phyloP scores from a whole-genome alignment of 1,139 yeast genomes.

The Ogataea hybrid region DNA sequence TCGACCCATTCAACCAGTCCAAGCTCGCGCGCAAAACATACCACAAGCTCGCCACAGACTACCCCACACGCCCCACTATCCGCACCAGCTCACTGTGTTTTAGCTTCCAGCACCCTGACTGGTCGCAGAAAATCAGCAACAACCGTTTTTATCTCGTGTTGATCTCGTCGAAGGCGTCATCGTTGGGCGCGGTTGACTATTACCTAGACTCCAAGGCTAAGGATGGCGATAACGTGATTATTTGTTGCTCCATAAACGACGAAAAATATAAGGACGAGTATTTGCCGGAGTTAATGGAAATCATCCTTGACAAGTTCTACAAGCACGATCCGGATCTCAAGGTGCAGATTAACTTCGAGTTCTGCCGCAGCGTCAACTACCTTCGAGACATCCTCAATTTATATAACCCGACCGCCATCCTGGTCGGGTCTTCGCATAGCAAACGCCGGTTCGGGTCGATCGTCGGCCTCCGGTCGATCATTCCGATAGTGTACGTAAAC shows the following conservation, averaged over 20 bases:
- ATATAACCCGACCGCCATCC: constrained; percentile 27
- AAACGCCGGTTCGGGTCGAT: constrained; percentile 28
- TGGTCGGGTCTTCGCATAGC: constrained; percentile 26
- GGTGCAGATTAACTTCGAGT: constrained; percentile 28
- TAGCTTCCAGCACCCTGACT: constrained; percentile 44
- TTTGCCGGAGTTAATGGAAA: constrained; percentile 17
- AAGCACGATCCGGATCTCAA: constrained; percentile 11
- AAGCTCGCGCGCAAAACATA: constrained; percentile 18
- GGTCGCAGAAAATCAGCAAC: constrained; percentile 27
- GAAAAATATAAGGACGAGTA: constrained; percentile 17
- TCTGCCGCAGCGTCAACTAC: constrained; percentile 26
- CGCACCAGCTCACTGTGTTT: constrained; percentile 36
- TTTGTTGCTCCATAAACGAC: constrained; percentile 34
- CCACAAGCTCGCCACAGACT: constrained; percentile 22
- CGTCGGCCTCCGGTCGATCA: constrained; percentile 23
- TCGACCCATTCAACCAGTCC: constrained; percentile 14
- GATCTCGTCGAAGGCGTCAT: constrained; percentile 61
- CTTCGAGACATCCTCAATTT: constrained; percentile 27
- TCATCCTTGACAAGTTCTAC: constrained; percentile 15
- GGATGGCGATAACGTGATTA: constrained; percentile 64
- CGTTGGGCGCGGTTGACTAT: constrained; percentile 77
- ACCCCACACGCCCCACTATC: constrained; percentile 30
- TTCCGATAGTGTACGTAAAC: constrained; percentile 29
- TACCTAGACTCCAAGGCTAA: constrained; percentile 47
- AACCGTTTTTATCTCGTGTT: constrained; percentile 54